Evolutionary conservation across 345 rosid species (phyloP), one percentile per base, ranked within the genome.

Genomic region (Litchi chinensis): DNA sequence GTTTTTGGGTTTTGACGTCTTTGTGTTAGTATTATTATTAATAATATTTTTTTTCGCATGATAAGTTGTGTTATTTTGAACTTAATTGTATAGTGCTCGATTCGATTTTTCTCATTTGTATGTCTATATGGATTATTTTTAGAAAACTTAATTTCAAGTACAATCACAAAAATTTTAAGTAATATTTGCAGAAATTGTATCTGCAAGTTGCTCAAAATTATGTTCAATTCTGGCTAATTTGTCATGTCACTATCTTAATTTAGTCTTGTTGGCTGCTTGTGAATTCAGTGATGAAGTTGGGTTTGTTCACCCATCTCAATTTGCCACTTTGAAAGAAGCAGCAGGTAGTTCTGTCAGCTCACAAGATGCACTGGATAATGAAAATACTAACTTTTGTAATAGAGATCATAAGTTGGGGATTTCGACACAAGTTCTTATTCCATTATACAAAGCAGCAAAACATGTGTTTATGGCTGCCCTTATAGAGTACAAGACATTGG

Each of bases 221-320:
- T 54, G 59, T 54, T n/a, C 18, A 54, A n/a, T 10, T 48, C 48
- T 26, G 28, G 4, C 39, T 65, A 50, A 18, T 6, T 8, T 64
- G 59, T 65, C 39, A 24, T 44, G 19, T 63, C 69, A 21, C 44
- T 63, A 28, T 9, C 57, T 16, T 39, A 69, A 79, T 44, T 71
- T 73, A 73, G 54, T 28, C 8, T 39, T 67, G 13, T 54, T 16
- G 76, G 8, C n/a, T 18, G 16, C 52, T 44, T 52, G 68, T 85
- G 70, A 77, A 46, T 78, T 32, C 85, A 93, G 99, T 64, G 96
- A 94, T 78, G 98, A 96, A 86, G 84, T 96, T 19, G 98, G 94
- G 79, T 91, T 90, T 78, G 80, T 94, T 84, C 98, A 96, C 76
- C 95, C 98, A 11, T 88, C 98, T n/a, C 99, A 93, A 78, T 86